A percentile compares a stretch with the other conserved stretches of the same genome.
Conservation (phyloP, 768 basidiomycete genomes). For the Russula ochroleuca region DNA sequence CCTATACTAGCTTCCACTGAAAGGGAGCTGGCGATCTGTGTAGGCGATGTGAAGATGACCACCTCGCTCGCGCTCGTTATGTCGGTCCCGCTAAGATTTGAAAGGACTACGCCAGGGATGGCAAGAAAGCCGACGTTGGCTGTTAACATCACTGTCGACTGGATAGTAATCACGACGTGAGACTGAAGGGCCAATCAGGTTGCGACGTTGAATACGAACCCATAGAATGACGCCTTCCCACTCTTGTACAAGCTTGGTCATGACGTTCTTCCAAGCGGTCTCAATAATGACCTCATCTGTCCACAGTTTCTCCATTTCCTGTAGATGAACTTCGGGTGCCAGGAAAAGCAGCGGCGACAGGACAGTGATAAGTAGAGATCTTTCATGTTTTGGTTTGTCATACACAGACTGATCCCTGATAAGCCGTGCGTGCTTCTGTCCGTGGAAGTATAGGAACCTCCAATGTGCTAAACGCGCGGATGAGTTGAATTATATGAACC, state of each 20-base stretch:
- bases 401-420: neutral
- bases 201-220: neutral
- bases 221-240: conserved; percentile 16
- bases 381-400: neutral
- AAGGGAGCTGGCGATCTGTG: conserved; percentile 48
- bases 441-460: conserved; percentile 21
- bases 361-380: conserved; percentile 6
- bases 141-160: conserved; percentile 36
- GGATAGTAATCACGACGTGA: neutral
- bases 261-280: conserved; percentile 10
- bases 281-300: conserved; percentile 13
- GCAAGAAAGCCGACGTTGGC: conserved; percentile 38
- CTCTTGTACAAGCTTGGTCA: conserved; percentile 7
- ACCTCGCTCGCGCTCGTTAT: neutral
- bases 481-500: neutral
- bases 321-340: conserved; percentile 18
- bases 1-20: conserved; percentile 47
- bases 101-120: conserved; percentile 31
- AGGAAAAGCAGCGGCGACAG: conserved; percentile 15
- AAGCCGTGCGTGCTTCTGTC: conserved; percentile 12
- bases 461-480: conserved; percentile 7
- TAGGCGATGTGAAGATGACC: conserved; percentile 34
- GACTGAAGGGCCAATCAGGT: neutral
- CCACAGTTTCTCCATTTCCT: conserved; percentile 12
- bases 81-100: neutral